These are phyloP conservation scores for Chamaenerion angustifolium DNA, from an alignment of 345 rosid genomes.

Conservation along the genomic window DNA sequence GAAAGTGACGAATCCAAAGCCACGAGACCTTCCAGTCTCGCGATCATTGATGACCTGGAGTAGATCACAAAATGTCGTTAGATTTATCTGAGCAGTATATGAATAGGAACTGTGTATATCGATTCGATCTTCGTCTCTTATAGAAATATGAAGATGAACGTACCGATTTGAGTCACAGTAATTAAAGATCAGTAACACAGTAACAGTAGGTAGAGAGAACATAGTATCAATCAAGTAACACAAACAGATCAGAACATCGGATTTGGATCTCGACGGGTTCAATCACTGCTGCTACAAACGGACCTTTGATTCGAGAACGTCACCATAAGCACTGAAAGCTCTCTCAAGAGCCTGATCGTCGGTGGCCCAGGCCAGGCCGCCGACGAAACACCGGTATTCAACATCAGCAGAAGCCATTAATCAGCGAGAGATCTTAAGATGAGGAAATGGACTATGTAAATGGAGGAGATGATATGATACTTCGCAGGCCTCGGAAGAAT, in stretches of 20 bases:
- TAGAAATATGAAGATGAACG: constrained; percentile 65
- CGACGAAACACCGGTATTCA: constrained; percentile 84
- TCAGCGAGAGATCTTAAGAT: neutral
- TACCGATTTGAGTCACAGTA: constrained; percentile 61
- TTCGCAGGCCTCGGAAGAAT: neutral
- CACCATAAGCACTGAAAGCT: constrained; percentile 65
- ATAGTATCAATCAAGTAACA: constrained; percentile 39
- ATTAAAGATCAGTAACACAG: constrained; percentile 29
- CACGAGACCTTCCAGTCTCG: constrained; percentile 77
- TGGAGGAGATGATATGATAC: neutral
- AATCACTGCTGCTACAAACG: constrained; percentile 31
- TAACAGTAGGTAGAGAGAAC: constrained; percentile 35
- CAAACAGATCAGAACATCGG: constrained; percentile 40
- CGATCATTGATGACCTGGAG: constrained; percentile 65
- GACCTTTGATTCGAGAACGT: constrained; percentile 96
- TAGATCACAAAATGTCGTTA: neutral
- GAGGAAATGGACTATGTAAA: neutral
- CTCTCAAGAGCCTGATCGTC: constrained; percentile 40
- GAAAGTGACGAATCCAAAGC: constrained; percentile 84
- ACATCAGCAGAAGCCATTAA: constrained; percentile 53
- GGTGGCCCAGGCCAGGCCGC: constrained; percentile 97
- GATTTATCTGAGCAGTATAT: too few relatives aligned
- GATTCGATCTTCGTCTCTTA: constrained; percentile 55
- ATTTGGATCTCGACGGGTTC: constrained; percentile 19
- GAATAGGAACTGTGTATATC: neutral